Percentiles rank a stretch among this genome's conserved stretches.
Evolutionary conservation across 208 protist species (phyloP).

Genomic region (Wallacemonas sp.): DNA sequence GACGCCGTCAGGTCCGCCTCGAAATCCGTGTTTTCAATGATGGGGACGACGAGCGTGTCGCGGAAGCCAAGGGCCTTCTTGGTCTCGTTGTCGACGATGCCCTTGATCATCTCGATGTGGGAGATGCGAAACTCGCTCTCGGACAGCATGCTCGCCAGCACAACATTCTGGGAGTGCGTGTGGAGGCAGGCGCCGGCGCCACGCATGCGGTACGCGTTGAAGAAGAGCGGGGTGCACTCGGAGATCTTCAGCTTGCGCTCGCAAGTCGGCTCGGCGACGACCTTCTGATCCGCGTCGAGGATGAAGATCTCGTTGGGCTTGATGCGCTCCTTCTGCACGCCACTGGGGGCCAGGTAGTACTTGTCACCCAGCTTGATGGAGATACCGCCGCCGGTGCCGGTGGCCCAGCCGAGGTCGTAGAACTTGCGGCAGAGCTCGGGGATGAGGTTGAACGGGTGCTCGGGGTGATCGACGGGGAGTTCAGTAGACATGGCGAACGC

Average conservation of each 20-base stretch:
- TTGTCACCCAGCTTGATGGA: constrained; percentile 73
- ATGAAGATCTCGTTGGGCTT: constrained; percentile 92
- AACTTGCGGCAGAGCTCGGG: constrained; percentile 92
- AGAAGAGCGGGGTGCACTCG: constrained; percentile 95
- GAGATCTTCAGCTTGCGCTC: constrained; percentile 69
- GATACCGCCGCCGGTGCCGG: constrained; percentile 96
- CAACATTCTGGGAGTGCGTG: constrained; percentile 85
- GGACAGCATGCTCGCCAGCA: constrained; percentile 89
- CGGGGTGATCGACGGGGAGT: constrained; percentile 46
- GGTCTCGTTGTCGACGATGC: constrained; percentile 49
- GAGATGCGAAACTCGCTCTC: constrained; percentile 94
- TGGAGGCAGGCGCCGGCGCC: constrained; percentile 94
- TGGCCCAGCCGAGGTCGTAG: constrained; percentile 94
- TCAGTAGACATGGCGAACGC: constrained; percentile 29
- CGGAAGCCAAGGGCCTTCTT: constrained; percentile 75
- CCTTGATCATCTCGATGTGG: constrained; percentile 97
- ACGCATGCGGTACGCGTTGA: constrained; percentile 87
- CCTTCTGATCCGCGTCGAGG: constrained; percentile 53
- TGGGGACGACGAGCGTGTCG: constrained; percentile 93
- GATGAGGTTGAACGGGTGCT: constrained; percentile 90
- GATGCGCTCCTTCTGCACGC: constrained; percentile 96
- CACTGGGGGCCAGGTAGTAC: constrained; percentile 94
- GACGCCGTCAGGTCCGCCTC: constrained; percentile 73
- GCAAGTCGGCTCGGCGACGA: constrained; percentile 44
- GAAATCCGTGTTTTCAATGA: constrained; percentile 95